Conservation (phyloP, 495 filamentous ascomycete genomes). For the Aspergillus funiculosus region DNA sequence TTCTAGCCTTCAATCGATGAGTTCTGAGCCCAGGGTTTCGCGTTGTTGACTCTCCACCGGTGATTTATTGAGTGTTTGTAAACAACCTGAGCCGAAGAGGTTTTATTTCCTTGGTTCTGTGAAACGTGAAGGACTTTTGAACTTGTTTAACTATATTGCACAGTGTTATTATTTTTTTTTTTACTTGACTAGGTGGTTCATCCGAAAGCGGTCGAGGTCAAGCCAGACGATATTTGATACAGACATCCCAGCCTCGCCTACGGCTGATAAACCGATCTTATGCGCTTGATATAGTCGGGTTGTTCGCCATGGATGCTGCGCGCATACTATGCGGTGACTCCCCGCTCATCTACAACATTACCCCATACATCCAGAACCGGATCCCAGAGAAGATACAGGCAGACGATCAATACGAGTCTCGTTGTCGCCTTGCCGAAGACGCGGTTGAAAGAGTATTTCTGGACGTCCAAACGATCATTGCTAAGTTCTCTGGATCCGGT, state of each 20-base stretch:
- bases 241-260: neutral
- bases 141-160: too few species aligned
- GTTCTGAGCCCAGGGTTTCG: neutral
- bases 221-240: neutral
- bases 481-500: neutral
- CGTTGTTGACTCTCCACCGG: slow-evolving; percentile 5
- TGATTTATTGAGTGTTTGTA: neutral
- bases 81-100: neutral
- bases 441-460: neutral
- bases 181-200: too few species aligned
- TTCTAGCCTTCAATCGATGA: slow-evolving; percentile 1
- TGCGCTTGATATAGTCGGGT: slow-evolving; percentile 10
- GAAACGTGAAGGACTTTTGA: too few species aligned
- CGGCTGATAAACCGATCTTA: slow-evolving; percentile 2
- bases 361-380: neutral
- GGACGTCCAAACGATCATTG: neutral
- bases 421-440: neutral
- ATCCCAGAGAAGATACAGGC: neutral
- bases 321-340: neutral
- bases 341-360: neutral
- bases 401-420: neutral
- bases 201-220: too few species aligned
- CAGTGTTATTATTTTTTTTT: too few species aligned
- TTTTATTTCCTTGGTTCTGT: too few species aligned
- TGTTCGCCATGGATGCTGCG: slow-evolving; percentile 12